Evolutionary conservation across 2,329 filamentous ascomycete species (phyloP), one percentile per base, ranked within the genome.

Genomic region (Pezicula radicicola): DNA sequence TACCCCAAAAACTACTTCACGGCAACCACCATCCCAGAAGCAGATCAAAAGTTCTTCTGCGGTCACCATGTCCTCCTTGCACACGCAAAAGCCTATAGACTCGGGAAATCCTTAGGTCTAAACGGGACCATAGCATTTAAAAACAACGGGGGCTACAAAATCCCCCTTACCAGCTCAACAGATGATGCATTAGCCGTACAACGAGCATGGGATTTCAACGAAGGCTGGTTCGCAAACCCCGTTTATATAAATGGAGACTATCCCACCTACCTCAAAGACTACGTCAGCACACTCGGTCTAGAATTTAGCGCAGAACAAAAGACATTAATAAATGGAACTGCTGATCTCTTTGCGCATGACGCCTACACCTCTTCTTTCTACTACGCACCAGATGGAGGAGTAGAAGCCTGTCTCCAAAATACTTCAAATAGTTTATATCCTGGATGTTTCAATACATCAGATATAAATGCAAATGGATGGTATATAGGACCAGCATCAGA

Each of bases 331-430:
- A 70, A 72, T 18, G 72, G 74, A 6, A 81, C 77, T 0, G 72
- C 75, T 3, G 81, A 84, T 62, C 77, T 83, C 50, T 72, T 81
- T 37, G 78, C 74, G 6, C 74, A 84, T 36, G 80, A 85, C 55
- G 76, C 79, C 0, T 85, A 85, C 66, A 82, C 78, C 0, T 75
- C 78, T 0, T 76, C 75, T 0, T 76, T 81, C 1, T 75, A 82
- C n/a, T 54, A 56, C 43, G 71, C 75, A 0, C 75, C 78, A 0
- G 61, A 65, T 28, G 58, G 51, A 2, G 70, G 70, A n/a, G 61
- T 72, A 37, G 66, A 63, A 7, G 67, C 66, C 0, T 75, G 72
- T 51, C 48, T 64, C 2, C 46, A 54, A 13, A 71, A 75, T 19
- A 28, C 47, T 10, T 50, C 48, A 4, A 45, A 63, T 42, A 47